These are phyloP conservation scores for Ormosia emarginata DNA, from an alignment of 306 rosid species.

Conservation along the genomic window DNA sequence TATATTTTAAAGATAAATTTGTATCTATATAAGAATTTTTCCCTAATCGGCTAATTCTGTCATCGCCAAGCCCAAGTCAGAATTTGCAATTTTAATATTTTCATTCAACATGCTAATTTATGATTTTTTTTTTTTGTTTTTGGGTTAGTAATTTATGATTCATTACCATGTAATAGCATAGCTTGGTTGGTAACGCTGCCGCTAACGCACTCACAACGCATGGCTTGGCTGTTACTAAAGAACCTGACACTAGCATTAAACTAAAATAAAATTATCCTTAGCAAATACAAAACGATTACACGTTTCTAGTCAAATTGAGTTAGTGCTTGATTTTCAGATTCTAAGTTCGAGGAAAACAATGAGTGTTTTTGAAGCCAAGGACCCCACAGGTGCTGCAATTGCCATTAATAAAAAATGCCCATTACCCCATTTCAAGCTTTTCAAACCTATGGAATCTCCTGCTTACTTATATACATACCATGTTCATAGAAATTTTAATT, in stretches of 20 bases:
- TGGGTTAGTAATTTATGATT: no score
- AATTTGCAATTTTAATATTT: not conserved
- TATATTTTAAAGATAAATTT: no score
- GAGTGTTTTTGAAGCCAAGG: conserved; percentile 72
- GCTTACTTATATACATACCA: not conserved
- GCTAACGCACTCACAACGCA: not conserved
- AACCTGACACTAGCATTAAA: not conserved
- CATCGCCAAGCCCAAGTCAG: not conserved
- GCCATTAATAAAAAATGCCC: conserved; percentile 34
- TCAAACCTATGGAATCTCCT: not conserved
- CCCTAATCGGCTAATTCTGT: not conserved
- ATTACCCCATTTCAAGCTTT: conserved; percentile 3
- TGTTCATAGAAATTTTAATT: conserved; percentile 12
- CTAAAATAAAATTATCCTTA: not conserved
- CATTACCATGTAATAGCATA: no score
- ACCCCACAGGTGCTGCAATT: conserved; percentile 51
- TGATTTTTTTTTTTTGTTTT: no score
- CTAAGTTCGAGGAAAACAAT: conserved; percentile 58
- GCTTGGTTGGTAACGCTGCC: not conserved
- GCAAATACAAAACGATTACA: not conserved
- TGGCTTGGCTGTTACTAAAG: not conserved
- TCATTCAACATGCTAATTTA: no score
- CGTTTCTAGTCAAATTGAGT: conserved; percentile 10
- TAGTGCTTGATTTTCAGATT: conserved; percentile 24
- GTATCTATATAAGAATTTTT: no score